Percentiles rank a stretch among this genome's conserved stretches.
Conservation (phyloP, 1,284 basidiomycete genomes). For the Boletus austroedulis region DNA sequence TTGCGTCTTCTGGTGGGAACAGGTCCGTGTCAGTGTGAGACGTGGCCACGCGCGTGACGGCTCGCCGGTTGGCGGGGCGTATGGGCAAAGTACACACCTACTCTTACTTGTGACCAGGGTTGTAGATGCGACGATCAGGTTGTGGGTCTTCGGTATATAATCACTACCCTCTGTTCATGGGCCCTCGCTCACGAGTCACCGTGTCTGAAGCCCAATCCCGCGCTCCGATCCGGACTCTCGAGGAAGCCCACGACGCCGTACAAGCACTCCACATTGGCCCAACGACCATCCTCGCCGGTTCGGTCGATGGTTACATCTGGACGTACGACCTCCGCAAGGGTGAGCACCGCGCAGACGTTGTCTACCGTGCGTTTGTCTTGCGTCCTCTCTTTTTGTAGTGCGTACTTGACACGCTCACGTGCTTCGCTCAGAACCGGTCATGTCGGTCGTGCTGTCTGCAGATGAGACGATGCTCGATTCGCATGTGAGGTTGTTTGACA, state of each 20-base stretch:
- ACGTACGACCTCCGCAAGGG: slow-evolving; percentile 95
- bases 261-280: slow-evolving; percentile 70
- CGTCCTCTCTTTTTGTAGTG: too few species aligned
- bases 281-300: slow-evolving; percentile 74
- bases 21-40: slow-evolving; percentile 94
- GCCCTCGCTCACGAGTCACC: too few species aligned
- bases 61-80: slow-evolving; percentile 85
- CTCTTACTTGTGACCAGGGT: slow-evolving; percentile 52
- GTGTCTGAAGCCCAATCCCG: slow-evolving; percentile 56
- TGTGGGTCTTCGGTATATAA: slow-evolving; percentile 30
- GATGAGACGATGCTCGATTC: slow-evolving; percentile 74
- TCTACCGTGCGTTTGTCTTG: too few species aligned
- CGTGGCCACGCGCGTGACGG: slow-evolving; percentile 81
- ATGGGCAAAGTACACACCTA: slow-evolving; percentile 80
- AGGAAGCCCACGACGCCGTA: slow-evolving; percentile 88
- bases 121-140: slow-evolving; percentile 80
- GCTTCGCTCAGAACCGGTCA: slow-evolving; percentile 70
- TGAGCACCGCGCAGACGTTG: slow-evolving; percentile 51
- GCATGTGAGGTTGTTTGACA: slow-evolving; percentile 84
- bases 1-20: slow-evolving; percentile 65
- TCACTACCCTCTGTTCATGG: too few species aligned
- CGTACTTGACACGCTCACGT: background rate
- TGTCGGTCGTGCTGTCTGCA: slow-evolving; percentile 72
- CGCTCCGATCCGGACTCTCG: slow-evolving; percentile 82
- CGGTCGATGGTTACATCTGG: slow-evolving; percentile 87